Conservation (phyloP, 2,329 filamentous ascomycete species). For the Pyrenochaeta sp. region DNA sequence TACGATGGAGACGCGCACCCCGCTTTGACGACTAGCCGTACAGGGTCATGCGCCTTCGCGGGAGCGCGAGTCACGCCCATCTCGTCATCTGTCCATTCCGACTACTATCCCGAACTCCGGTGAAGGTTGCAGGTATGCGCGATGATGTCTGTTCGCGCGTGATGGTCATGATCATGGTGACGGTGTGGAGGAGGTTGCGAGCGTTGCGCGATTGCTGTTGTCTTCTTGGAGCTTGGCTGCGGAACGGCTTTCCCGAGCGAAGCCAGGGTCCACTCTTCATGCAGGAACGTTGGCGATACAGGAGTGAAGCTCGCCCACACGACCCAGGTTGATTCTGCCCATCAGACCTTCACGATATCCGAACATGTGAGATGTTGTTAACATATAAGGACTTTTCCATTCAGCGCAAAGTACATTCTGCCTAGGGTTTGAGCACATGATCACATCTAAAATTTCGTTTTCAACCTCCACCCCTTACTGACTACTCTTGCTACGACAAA, state of each 20-base stretch:
- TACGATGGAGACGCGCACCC: conserved; percentile 17
- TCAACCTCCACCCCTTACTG: conserved; percentile 4
- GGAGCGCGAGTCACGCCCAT: conserved; percentile 5
- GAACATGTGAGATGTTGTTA: no score
- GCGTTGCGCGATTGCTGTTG: not conserved
- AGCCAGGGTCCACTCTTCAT: not conserved
- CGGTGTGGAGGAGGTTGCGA: not conserved
- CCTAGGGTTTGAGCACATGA: no score
- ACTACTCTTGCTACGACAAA: conserved; percentile 5
- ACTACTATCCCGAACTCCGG: not conserved
- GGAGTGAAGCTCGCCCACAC: no score
- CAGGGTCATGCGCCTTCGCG: conserved; percentile 17
- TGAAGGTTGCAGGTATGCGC: not conserved
- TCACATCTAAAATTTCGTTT: conserved; percentile 3
- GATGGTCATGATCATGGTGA: not conserved
- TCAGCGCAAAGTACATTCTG: no score
- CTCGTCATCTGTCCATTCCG: not conserved
- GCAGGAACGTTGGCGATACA: not conserved
- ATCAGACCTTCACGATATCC: no score
- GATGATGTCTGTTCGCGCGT: not conserved
- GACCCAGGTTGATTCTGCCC: no score
- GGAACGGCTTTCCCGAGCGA: not conserved
- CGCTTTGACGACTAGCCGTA: conserved; percentile 25
- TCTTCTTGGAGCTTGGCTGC: not conserved
- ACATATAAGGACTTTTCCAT: no score